Evolutionary conservation across 345 rosid species (phyloP), one percentile per base, ranked within the genome.

Genomic region (Linum usitatissimum): DNA sequence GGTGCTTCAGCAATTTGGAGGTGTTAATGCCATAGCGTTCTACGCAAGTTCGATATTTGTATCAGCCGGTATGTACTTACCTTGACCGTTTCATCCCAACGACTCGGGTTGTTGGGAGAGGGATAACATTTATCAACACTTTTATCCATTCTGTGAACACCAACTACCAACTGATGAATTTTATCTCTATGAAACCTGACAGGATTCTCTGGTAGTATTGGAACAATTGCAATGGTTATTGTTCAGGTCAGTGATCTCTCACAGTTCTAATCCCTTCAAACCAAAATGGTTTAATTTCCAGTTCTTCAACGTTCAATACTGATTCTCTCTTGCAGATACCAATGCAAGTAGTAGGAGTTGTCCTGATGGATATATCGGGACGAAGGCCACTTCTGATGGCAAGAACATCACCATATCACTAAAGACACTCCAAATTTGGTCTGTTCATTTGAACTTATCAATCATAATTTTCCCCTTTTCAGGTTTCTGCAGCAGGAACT

Each of bases 401-500:
- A 74, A 55, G 65, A 51, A 68, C 58, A 51, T 34, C 3, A 34
- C 38, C 3, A 1, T 45, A 23, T 23, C 28, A 23, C 51, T 4
- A 10, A 10, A n/a, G n/a, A n/a, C n/a, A n/a, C 49, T 13, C 10
- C 2, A 42, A 42, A 14, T 9, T 45, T 5, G 8, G 8, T 45
- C 51, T 45, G 15, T 45, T 10, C 17, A 45, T 45, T 15, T 0
- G n/a, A n/a, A 6, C 17, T 10, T 10, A 45, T 45, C 13, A 45
- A 10, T 10, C 6, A 58, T 14, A 2, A 34, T 34, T 31, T 64
- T 74, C 73, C 38, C 38, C 5, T 34, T 34, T 5, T 34, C 83
- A 86, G 96, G 72, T 86, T 23, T 89, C 96, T 49, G 90, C 95
- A n/a, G 86, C 78, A 18, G 92, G 98, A 71, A 79, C 87, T 67